phyloP scores from a whole-genome alignment of 768 basidiomycete genomes.

The Amanita muscaria region DNA sequence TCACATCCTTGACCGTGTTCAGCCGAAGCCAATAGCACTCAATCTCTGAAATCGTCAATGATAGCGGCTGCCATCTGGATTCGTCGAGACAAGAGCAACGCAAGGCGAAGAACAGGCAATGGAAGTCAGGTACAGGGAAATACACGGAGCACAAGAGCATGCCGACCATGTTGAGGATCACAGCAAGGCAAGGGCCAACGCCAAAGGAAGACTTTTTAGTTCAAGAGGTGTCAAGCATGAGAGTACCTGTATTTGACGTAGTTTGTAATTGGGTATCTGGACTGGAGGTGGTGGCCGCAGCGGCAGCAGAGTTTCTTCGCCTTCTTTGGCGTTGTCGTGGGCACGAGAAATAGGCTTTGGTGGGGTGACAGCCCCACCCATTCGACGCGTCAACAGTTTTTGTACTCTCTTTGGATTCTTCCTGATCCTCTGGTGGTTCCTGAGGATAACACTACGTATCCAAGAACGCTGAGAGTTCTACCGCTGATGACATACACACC shows the following conservation, averaged over 20 bases:
- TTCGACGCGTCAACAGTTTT: constrained; percentile 18
- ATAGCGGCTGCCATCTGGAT: constrained; percentile 81
- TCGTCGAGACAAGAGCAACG: constrained; percentile 79
- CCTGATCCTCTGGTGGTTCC: too few relatives aligned
- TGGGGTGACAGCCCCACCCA: constrained; percentile 20
- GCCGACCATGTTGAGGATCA: constrained; percentile 65
- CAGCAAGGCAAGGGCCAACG: constrained; percentile 69
- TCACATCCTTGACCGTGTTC: constrained; percentile 87
- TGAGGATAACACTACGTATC: constrained; percentile 85
- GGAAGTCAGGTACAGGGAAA: constrained; percentile 95
- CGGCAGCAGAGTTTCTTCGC: constrained; percentile 47
- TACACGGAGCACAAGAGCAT: constrained; percentile 87
- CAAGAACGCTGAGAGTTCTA: constrained; percentile 80
- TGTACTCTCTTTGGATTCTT: too few relatives aligned
- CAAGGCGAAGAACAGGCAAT: constrained; percentile 96
- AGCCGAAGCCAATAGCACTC: constrained; percentile 98
- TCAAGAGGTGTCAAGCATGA: too few relatives aligned
- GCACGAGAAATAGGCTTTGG: constrained; percentile 18
- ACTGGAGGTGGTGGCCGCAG: constrained; percentile 21
- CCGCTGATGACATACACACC: constrained; percentile 88
- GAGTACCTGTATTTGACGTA: too few relatives aligned
- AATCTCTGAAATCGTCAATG: constrained; percentile 98
- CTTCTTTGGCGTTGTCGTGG: constrained; percentile 56
- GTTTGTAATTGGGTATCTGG: too few relatives aligned
- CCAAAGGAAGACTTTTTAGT: constrained; percentile 46